A percentile compares a stretch with the other conserved stretches of the same genome.
phyloP scores from a whole-genome alignment of 495 filamentous ascomycete genomes.

The Aspergillus cavernicola region DNA sequence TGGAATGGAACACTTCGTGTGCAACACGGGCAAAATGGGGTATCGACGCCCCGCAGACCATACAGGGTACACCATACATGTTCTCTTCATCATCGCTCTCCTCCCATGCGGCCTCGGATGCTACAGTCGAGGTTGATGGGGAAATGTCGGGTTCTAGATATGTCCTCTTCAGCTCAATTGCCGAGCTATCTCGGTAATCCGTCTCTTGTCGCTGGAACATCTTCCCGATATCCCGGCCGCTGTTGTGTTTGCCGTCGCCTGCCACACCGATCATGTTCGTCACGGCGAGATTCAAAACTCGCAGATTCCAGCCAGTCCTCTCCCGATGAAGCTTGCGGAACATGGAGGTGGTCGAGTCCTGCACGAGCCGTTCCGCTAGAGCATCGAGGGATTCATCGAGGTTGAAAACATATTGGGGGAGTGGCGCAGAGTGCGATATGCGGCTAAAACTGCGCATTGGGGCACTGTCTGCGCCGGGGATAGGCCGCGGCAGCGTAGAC shows the following conservation, averaged over 20 bases:
- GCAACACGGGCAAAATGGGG: slow-evolving; percentile 70
- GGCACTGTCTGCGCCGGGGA: slow-evolving; percentile 50
- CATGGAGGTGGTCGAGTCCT: slow-evolving; percentile 60
- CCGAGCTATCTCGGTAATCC: slow-evolving; percentile 32
- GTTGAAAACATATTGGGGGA: slow-evolving; percentile 67
- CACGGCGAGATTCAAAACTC: slow-evolving; percentile 80
- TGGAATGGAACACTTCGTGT: slow-evolving; percentile 66
- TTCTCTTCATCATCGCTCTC: slow-evolving; percentile 45
- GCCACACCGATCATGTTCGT: slow-evolving; percentile 74
- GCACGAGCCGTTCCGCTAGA: slow-evolving; percentile 64
- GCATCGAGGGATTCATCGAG: slow-evolving; percentile 53
- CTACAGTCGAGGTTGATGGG: neutral
- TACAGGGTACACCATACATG: slow-evolving; percentile 44
- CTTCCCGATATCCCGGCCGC: slow-evolving; percentile 55
- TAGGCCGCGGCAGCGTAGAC: slow-evolving; percentile 65
- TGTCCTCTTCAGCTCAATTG: neutral
- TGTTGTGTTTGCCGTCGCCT: slow-evolving; percentile 44
- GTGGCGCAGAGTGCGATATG: slow-evolving; percentile 61
- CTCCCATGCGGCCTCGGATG: slow-evolving; percentile 14
- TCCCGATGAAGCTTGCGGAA: slow-evolving; percentile 72
- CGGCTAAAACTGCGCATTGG: slow-evolving; percentile 52
- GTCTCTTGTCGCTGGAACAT: slow-evolving; percentile 71
- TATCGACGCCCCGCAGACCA: slow-evolving; percentile 58
- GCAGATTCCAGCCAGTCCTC: slow-evolving; percentile 69
- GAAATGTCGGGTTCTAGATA: neutral